These are phyloP conservation scores for Fereydounia khargensis DNA, from an alignment of 1,284 basidiomycete species.

Conservation along the genomic window DNA sequence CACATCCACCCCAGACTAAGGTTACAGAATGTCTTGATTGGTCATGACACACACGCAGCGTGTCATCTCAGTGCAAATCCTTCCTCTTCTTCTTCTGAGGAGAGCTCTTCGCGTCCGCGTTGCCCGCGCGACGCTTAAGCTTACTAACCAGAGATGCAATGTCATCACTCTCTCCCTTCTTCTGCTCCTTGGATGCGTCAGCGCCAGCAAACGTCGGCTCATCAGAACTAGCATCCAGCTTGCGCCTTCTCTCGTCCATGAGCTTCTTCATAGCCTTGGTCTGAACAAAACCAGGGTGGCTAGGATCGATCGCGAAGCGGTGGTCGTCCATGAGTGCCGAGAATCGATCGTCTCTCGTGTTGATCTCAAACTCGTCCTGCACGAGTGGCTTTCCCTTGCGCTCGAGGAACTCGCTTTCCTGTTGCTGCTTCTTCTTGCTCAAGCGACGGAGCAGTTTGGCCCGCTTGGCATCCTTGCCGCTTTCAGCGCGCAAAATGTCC, in stretches of 20 bases:
- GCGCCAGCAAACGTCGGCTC: conserved; percentile 1
- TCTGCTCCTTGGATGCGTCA: not conserved
- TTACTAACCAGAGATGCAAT: conserved; percentile 22
- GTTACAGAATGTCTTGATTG: too few relatives aligned
- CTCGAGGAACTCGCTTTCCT: conserved; percentile 27
- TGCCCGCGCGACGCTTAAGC: conserved; percentile 15
- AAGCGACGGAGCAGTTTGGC: conserved; percentile 32
- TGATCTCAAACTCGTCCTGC: conserved; percentile 67
- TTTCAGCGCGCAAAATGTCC: conserved; percentile 82
- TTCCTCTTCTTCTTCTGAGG: not conserved
- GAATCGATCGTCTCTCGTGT: conserved; percentile 87
- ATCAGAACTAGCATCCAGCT: too few relatives aligned
- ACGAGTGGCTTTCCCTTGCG: conserved; percentile 58
- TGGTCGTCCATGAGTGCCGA: conserved; percentile 82
- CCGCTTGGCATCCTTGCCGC: conserved; percentile 59
- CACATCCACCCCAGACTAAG: too few relatives aligned
- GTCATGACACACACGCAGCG: too few relatives aligned
- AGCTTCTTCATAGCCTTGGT: conserved; percentile 53
- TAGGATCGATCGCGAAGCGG: conserved; percentile 91
- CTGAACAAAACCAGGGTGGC: conserved; percentile 67
- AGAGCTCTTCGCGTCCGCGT: not conserved
- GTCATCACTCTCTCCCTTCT: not conserved
- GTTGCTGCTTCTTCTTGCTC: conserved; percentile 34
- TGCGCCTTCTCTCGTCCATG: conserved; percentile 38
- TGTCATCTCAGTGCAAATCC: too few relatives aligned